Conservation (phyloP, 2,329 filamentous ascomycete genomes). For the Falciphora oryzae region DNA sequence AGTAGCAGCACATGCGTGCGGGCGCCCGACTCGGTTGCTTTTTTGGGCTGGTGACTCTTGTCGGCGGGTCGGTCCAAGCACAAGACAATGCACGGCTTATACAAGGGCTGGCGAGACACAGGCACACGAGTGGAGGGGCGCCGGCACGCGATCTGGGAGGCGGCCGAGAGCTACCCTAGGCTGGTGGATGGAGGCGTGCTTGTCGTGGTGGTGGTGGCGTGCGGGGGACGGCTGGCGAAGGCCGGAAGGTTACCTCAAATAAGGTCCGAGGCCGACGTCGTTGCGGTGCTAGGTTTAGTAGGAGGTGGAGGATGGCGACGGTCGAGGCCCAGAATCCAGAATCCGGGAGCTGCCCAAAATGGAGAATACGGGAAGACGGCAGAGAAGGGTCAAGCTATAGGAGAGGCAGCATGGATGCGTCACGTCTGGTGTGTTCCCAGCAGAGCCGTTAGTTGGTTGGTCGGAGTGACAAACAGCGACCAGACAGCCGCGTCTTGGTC, state of each 20-base stretch:
- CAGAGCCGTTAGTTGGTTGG: background rate
- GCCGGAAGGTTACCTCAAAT: background rate
- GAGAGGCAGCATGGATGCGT: background rate
- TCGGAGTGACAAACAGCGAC: background rate
- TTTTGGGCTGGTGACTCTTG: slow-evolving; percentile 1
- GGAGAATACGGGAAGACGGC: background rate
- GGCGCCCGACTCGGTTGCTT: background rate
- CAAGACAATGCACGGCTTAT: background rate
- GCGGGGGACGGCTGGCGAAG: no score
- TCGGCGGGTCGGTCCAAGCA: background rate
- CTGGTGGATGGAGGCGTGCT: background rate
- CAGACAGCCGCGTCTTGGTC: no score
- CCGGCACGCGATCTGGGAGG: background rate
- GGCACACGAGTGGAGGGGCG: no score
- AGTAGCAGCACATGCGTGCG: background rate
- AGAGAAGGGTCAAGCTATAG: background rate
- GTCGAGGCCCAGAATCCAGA: no score
- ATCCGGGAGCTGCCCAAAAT: background rate
- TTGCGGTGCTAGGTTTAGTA: background rate
- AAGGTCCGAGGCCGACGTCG: background rate
- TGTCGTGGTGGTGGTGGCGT: background rate
- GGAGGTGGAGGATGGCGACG: background rate
- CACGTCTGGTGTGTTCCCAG: background rate
- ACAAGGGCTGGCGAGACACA: background rate
- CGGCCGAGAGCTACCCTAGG: background rate